Conservation (phyloP, 768 basidiomycete genomes). For the Astraeus odoratus region DNA sequence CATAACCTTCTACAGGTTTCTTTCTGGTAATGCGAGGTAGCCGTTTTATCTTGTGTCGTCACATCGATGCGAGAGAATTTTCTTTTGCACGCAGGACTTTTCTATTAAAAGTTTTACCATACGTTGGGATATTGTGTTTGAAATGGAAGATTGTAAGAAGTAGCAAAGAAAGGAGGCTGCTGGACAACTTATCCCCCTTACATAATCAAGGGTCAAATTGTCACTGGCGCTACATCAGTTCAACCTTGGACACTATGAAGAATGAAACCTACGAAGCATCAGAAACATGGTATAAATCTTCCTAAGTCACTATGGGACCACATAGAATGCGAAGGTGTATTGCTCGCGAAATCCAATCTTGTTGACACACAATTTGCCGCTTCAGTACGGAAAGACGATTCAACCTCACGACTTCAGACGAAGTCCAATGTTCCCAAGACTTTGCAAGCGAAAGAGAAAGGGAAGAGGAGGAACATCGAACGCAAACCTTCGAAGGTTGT, state of each 20-base stretch:
- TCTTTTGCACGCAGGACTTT: too few species aligned
- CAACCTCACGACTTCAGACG: background rate
- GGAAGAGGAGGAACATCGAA: slow-evolving; percentile 24
- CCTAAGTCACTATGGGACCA: slow-evolving; percentile 24
- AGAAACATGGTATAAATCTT: slow-evolving; percentile 17
- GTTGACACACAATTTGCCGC: background rate
- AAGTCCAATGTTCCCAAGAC: background rate
- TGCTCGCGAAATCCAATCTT: background rate
- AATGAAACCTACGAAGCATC: slow-evolving; percentile 12
- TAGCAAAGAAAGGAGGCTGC: too few species aligned
- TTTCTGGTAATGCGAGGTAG: too few species aligned
- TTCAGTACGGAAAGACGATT: background rate
- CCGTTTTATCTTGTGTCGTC: too few species aligned
- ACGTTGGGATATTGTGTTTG: too few species aligned
- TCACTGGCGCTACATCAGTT: slow-evolving; percentile 12
- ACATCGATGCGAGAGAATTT: too few species aligned
- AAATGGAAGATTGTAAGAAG: too few species aligned
- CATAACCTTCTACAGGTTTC: too few species aligned
- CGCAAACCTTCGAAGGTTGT: slow-evolving; percentile 18
- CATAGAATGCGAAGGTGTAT: slow-evolving; percentile 9
- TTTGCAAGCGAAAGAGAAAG: slow-evolving; percentile 1
- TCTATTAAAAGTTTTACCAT: too few species aligned
- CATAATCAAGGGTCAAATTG: background rate
- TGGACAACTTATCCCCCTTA: too few species aligned
- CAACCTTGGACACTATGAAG: background rate